Evolutionary conservation across 1,284 basidiomycete genomes (phyloP), one percentile per base, ranked within the genome.

Genomic region (Sanguinoderma infundibulare): DNA sequence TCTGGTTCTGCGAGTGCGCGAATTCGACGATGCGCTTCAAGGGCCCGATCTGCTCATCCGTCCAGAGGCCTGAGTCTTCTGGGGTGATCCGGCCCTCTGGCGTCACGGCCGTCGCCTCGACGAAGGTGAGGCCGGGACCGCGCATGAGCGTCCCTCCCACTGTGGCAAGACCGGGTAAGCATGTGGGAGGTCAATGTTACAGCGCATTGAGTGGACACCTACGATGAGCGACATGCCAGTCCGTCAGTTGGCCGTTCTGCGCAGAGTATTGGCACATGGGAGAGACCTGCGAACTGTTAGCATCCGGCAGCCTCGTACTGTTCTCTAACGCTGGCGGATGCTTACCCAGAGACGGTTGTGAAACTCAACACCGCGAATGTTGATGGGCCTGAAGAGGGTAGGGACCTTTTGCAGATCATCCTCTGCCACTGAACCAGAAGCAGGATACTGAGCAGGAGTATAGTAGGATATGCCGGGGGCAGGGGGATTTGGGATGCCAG

Each of bases 61-160:
- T 75, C 90, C 92, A 95, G 47, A 94, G 77, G 0, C 91, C 91
- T 67, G 78, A 75, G 67, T 90, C 87, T 68, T 91, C 82, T 0
- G 89, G 87, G 0, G 87, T 84, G 64, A 91, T 90, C 36, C 94
- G 83, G 2, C 92, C 94, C 73, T 94, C 90, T 0, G 93, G 89
- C 0, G 89, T 77, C 15, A 94, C 88, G 3, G 86, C 81, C 1
- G 88, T 87, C 1, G 90, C 88, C 74, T 92, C 90, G 53, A 90
- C 76, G 65, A 82, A 82, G 61, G 90, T 83, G 15, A 82, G 81
- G 5, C 85, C 86, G 26, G 84, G 85, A 22, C 86, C 85, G 26
- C 86, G 78, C 12, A 83, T 79, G 47, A 68, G 49, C 30, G 79
- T 75, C 28, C 74, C 72, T 3, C 70, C 75, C 42, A 81, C 80